phyloP scores from a whole-genome alignment of 345 rosid genomes.

The Populus deltoides region DNA sequence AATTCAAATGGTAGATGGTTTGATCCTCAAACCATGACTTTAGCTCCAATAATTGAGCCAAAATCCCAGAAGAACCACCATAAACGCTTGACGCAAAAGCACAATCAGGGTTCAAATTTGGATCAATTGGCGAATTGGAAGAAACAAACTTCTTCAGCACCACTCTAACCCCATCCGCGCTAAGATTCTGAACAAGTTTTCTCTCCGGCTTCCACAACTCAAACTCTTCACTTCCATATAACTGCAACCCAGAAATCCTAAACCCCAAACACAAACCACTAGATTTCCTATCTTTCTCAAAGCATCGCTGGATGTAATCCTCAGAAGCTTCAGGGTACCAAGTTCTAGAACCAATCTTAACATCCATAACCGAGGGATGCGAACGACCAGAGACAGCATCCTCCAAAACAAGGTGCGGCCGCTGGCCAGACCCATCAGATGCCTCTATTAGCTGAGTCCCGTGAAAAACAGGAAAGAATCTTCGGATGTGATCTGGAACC shows the following conservation, averaged over 20 bases:
- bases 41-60: conserved; percentile 71
- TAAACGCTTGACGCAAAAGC: conserved; percentile 50
- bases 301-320: conserved; percentile 59
- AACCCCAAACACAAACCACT: conserved; percentile 63
- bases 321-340: conserved; percentile 87
- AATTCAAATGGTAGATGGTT: conserved; percentile 73
- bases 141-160: conserved; percentile 81
- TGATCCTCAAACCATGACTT: conserved; percentile 95
- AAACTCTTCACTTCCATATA: conserved; percentile 38
- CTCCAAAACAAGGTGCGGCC: conserved; percentile 61
- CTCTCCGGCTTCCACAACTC: conserved; percentile 67
- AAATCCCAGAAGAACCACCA: conserved; percentile 61
- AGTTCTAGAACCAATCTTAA: conserved; percentile 92
- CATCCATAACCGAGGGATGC: conserved; percentile 72
- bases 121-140: conserved; percentile 38
- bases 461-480: conserved; percentile 63
- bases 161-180: conserved; percentile 46
- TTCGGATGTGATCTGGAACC: conserved; percentile 65
- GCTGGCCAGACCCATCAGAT: conserved; percentile 70
- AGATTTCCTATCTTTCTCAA: conserved; percentile 55
- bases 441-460: conserved; percentile 73
- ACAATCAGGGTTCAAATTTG: conserved; percentile 48
- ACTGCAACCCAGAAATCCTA: conserved; percentile 73
- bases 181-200: conserved; percentile 43
- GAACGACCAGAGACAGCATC: conserved; percentile 40